Evolutionary conservation across 345 rosid species (phyloP), one percentile per base, ranked within the genome.

Genomic region (Populus alba): DNA sequence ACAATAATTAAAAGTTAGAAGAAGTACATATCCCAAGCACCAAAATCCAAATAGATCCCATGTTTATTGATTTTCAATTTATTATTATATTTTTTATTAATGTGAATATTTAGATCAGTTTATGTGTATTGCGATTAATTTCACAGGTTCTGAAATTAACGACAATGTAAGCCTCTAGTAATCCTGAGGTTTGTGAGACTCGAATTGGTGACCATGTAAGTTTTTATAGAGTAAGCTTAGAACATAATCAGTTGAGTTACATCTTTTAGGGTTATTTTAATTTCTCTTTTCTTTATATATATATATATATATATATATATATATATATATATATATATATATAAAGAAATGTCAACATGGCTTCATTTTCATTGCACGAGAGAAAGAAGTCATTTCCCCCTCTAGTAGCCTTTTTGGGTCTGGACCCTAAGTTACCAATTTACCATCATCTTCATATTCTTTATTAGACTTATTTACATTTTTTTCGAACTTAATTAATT

Each of bases 211-310:
- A 31, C 33, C 3, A 31, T 31, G 3, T 2, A 31, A 31, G 3
- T 0, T 0, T 31, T 0, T 31, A 2, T 3, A 2, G 0, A 31
- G 0, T 3, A 31, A 31, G 2, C 0, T 2, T 31, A 31, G 0
- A 31, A 2, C 0, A 0, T 31, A 31, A 31, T 3, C 3, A 1
- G 3, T 31, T 2, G 0, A 2, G 33, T 3, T 31, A 31, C 2
- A 31, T 0, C 33, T 31, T 3, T 31, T 1, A 31, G 0, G 2
- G 0, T 31, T 31, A 31, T 31, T 31, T 31, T 31, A 17, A 51
- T 17, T 51, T 51, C 22, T 51, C 7, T 51, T 51, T 51, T 5
- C n/a, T 18, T 16, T 31, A n/a, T n/a, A n/a, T n/a, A n/a, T n/a
- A n/a, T n/a, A n/a, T 31, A 31, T 31, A 31, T 31, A 35, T 35